Evolutionary conservation across 2,329 filamentous ascomycete species (phyloP).

Genomic region (Aphanoascus verrucosus): DNA sequence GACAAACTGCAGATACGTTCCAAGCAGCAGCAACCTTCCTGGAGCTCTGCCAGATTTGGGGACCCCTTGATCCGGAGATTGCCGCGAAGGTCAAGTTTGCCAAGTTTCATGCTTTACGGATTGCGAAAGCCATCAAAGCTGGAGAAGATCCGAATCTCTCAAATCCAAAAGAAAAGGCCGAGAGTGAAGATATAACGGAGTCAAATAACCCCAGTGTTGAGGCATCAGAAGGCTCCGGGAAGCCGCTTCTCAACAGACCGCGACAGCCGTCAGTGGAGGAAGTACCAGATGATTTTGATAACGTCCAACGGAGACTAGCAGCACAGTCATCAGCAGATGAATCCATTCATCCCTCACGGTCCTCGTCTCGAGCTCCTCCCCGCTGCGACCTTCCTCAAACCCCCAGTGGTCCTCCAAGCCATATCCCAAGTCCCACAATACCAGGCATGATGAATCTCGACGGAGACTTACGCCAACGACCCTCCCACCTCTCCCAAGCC

Average conservation of each 20-base stretch:
- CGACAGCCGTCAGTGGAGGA: constrained; percentile 50
- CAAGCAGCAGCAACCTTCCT: constrained; percentile 87
- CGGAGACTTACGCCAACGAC: constrained; percentile 17
- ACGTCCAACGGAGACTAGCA: constrained; percentile 36
- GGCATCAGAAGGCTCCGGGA: constrained; percentile 36
- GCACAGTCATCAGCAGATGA: constrained; percentile 41
- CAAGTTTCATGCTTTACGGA: constrained; percentile 88
- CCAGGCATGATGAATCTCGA: constrained; percentile 17
- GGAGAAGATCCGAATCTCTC: constrained; percentile 85
- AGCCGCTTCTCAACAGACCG: constrained; percentile 32
- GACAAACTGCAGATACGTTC: constrained; percentile 88
- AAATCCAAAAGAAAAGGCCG: constrained; percentile 55
- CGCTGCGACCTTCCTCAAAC: constrained; percentile 10
- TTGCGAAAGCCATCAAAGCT: constrained; percentile 80
- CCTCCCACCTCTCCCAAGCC: constrained; percentile 22
- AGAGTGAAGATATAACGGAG: constrained; percentile 43
- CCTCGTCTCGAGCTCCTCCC: constrained; percentile 31
- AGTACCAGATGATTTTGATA: constrained; percentile 46
- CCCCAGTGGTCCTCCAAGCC: constrained; percentile 19
- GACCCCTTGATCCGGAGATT: constrained; percentile 59
- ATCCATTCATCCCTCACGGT: constrained; percentile 41
- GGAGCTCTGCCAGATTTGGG: constrained; percentile 79
- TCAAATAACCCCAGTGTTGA: constrained; percentile 51
- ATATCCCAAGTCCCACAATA: constrained; percentile 15
- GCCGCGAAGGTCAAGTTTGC: constrained; percentile 87